phyloP scores from a whole-genome alignment of 2,329 filamentous ascomycete genomes.

The Botryotinia narcissicola region DNA sequence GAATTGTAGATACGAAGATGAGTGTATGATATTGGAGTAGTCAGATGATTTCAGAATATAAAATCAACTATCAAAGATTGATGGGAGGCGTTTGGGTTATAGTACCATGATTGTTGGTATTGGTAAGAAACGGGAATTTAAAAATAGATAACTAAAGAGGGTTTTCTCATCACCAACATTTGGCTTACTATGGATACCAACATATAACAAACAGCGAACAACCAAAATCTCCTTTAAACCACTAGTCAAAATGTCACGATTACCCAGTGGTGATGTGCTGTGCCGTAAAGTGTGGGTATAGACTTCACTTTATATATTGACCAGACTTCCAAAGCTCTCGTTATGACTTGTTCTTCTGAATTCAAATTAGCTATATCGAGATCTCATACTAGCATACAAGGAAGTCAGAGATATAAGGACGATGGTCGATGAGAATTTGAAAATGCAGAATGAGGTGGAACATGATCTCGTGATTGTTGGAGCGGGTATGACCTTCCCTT shows the following conservation, averaged over 20 bases:
- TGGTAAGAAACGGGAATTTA: neutral
- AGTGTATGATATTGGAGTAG: constrained; percentile 10
- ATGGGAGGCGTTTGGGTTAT: neutral
- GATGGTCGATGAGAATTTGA: neutral
- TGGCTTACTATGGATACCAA: neutral
- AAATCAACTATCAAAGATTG: neutral
- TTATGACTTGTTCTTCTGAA: neutral
- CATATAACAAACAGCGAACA: neutral
- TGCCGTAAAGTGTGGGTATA: neutral
- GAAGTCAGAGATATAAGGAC: neutral
- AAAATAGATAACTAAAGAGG: neutral
- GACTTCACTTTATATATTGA: neutral
- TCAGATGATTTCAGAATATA: neutral
- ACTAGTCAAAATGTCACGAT: neutral
- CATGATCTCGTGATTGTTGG: neutral
- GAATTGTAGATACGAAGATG: constrained; percentile 23
- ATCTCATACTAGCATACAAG: neutral
- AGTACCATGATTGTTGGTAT: neutral
- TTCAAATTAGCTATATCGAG: neutral
- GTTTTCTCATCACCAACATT: neutral
- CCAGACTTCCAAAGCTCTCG: neutral
- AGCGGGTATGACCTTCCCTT: neutral
- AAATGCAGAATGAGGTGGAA: neutral
- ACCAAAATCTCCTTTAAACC: no score
- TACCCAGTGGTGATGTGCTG: neutral